Evolutionary conservation across 208 protist genomes (phyloP), one percentile per base, ranked within the genome.

Genomic region (Spongospora subterranea): DNA sequence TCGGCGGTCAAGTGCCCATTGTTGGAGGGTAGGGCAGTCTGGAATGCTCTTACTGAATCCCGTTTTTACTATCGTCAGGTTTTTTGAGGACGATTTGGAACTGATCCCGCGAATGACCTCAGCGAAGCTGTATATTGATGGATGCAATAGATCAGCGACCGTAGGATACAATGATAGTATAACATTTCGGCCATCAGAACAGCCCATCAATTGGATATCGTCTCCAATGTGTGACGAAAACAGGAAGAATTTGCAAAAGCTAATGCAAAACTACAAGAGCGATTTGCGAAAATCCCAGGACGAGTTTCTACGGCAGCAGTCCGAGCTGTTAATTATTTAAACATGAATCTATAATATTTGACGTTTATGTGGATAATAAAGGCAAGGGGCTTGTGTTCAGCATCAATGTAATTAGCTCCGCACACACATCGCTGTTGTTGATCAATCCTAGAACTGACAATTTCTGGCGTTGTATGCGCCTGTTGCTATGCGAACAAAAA

Each of bases 31-130:
- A 39, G 11, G 71, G 6, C n/a, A 20, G 6, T 35, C 71, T 6
- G 6, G 6, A 20, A 6, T 6, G 71, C 6, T 39, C 6, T 35
- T 6, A 35, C 71, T 6, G 6, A 6, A 82, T 6, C 6, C n/a
- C 35, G 35, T 40, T 82, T 82, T 6, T 43, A n/a, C n/a, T 82
- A 29, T 6, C 24, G 6, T 82, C 71, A 82, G 71, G n/a, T 43
- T 82, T 6, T 82, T 82, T 43, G 71, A 82, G 40, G 17, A 35
- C 35, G 71, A 82, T 82, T 35, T 82, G 17, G 71, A 82, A 35
- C 35, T 82, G 71, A 82, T 82, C 35, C 71, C 71, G 11, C 71
- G 71, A 43, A 82, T 82, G 71, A 82, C 71, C n/a, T 45, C n/a
- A 13, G 71, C 71, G 13, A 35, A 43, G 40, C 71, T 82, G 71